A percentile compares a stretch with the other conserved stretches of the same genome.
These are phyloP conservation scores for Arxiozyma bovina DNA, from an alignment of 1,139 yeast species.

Conservation along the genomic window DNA sequence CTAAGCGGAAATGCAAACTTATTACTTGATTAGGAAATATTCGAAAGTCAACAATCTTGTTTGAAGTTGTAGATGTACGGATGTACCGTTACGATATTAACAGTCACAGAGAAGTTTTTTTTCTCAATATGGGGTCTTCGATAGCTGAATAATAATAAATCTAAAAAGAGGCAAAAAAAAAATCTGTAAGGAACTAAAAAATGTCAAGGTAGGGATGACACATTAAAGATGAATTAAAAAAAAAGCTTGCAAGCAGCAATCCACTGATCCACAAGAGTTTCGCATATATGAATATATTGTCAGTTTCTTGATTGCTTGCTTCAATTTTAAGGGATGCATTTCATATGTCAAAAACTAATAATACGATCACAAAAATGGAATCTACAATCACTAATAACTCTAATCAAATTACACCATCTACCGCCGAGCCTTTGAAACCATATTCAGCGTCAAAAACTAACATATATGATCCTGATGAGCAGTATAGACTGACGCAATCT, in stretches of 20 bases:
- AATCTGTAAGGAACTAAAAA: background rate
- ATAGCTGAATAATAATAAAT: too few species aligned
- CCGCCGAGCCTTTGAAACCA: background rate
- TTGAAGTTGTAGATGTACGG: background rate
- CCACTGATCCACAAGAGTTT: too few species aligned
- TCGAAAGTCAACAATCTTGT: background rate
- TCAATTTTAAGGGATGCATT: background rate
- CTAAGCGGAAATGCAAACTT: background rate
- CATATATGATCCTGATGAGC: conserved; percentile 10
- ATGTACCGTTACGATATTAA: background rate
- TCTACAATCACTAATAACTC: background rate
- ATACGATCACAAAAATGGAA: background rate
- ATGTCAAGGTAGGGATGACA: background rate
- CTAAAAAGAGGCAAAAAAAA: background rate
- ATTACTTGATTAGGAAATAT: background rate
- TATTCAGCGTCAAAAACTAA: background rate
- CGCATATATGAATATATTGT: too few species aligned
- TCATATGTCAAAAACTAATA: background rate
- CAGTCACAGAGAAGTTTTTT: background rate
- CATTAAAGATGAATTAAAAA: background rate
- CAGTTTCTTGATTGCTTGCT: background rate
- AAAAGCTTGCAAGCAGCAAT: too few species aligned
- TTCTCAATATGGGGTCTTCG: background rate
- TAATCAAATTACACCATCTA: background rate
- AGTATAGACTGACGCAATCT: conserved; percentile 28